Evolutionary conservation across 106 monocot genomes (phyloP).

Genomic region (Chionographis japonica): DNA sequence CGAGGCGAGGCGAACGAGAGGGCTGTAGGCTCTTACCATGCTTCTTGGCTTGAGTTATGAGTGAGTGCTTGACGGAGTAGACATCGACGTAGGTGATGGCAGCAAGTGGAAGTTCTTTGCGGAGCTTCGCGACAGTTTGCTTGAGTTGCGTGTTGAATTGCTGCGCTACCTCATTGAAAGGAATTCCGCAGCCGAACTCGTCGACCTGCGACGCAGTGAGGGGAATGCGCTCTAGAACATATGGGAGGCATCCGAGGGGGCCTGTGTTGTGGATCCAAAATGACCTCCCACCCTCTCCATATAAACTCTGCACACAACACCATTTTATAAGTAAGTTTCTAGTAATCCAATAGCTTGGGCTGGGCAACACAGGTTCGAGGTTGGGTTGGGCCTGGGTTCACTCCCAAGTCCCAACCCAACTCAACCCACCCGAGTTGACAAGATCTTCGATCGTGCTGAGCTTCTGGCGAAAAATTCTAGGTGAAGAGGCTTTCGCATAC

Average conservation of each 20-base stretch:
- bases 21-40: constrained; percentile 36
- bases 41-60: constrained; percentile 48
- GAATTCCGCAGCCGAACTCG: constrained; percentile 44
- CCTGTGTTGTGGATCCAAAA: constrained; percentile 98
- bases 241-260: constrained; percentile 85
- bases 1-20: no score
- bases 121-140: constrained; percentile 46
- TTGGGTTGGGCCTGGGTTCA: no score
- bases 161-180: constrained; percentile 67
- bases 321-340: neutral
- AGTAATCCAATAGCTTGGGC: no score
- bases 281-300: constrained; percentile 57
- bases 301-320: constrained; percentile 39
- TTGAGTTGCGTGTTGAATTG: constrained; percentile 70
- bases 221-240: constrained; percentile 40
- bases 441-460: no score
- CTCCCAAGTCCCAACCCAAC: no score
- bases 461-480: no score
- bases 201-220: constrained; percentile 34
- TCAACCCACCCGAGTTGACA: no score
- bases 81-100: constrained; percentile 85
- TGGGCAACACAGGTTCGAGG: no score
- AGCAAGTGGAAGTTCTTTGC: constrained; percentile 54
- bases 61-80: constrained; percentile 67
- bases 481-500: neutral